Percentiles rank a stretch among this genome's conserved stretches.
phyloP scores from a whole-genome alignment of 768 basidiomycete genomes.

The Termitomyces bulborhizus region DNA sequence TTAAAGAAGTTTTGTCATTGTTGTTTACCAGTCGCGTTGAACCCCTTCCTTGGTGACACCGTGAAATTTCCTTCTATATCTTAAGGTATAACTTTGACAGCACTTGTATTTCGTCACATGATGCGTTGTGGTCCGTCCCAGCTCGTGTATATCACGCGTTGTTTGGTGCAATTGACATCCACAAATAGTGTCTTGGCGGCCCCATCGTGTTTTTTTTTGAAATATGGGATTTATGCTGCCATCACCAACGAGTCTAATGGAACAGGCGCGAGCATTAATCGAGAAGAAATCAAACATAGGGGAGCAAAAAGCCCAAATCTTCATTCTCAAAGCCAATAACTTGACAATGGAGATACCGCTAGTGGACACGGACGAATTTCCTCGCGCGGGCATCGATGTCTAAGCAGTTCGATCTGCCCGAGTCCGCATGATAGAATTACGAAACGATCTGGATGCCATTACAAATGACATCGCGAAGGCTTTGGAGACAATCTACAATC shows the following conservation, averaged over 20 bases:
- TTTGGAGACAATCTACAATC: conserved; percentile 66
- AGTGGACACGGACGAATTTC: conserved; percentile 85
- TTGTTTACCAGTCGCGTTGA: neutral
- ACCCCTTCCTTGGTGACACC: neutral
- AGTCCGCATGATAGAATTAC: conserved; percentile 67
- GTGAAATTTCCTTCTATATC: too few species aligned
- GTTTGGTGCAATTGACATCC: conserved; percentile 3
- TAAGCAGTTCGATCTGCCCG: conserved; percentile 73
- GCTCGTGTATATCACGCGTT: neutral
- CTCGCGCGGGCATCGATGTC: conserved; percentile 80
- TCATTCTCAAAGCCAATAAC: conserved; percentile 58
- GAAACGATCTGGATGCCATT: conserved; percentile 67
- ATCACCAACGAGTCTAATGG: conserved; percentile 38
- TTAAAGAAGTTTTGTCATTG: neutral
- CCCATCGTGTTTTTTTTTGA: too few species aligned
- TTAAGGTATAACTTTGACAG: too few species aligned
- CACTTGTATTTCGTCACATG: neutral
- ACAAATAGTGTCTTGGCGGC: neutral
- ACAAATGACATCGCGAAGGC: conserved; percentile 63
- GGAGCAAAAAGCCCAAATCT: conserved; percentile 52
- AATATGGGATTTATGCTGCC: conserved; percentile 43
- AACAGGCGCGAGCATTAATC: conserved; percentile 61
- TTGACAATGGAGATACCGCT: conserved; percentile 67
- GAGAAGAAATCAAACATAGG: conserved; percentile 68
- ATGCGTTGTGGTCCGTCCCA: too few species aligned